These are phyloP conservation scores for Mycena vitilis DNA, from an alignment of 768 basidiomycete genomes.

Conservation along the genomic window DNA sequence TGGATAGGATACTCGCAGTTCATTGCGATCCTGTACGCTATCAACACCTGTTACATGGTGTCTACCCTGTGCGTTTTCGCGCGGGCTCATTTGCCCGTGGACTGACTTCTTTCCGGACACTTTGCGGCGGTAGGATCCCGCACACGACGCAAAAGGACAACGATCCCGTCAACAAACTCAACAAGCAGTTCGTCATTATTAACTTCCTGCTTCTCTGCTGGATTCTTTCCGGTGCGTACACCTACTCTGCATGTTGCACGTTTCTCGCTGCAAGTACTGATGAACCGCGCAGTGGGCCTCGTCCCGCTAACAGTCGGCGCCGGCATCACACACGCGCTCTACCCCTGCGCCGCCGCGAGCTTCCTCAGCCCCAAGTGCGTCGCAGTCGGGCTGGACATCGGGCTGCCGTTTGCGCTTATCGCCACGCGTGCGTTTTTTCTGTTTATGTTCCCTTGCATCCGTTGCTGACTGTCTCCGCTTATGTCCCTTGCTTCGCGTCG, in stretches of 20 bases:
- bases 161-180: conserved; percentile 29
- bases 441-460: no score
- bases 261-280: no score
- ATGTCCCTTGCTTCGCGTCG: no score
- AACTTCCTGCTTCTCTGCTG: conserved; percentile 34
- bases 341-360: not conserved
- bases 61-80: conserved; percentile 18
- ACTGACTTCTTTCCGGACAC: no score
- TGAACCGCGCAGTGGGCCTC: conserved; percentile 25
- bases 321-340: conserved; percentile 5
- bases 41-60: conserved; percentile 32
- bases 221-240: conserved; percentile 28
- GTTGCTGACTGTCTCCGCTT: no score
- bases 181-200: conserved; percentile 33
- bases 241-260: not conserved
- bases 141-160: conserved; percentile 19
- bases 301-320: conserved; percentile 29
- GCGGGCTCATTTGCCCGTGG: no score
- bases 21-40: conserved; percentile 29
- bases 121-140: conserved; percentile 18
- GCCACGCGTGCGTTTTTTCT: conserved; percentile 20
- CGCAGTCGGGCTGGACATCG: conserved; percentile 29
- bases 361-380: conserved; percentile 27
- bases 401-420: conserved; percentile 25
- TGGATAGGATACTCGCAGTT: conserved; percentile 30